A percentile compares a stretch with the other conserved stretches of the same genome.
Evolutionary conservation across 108 stramenopile genomes (phyloP).

Genomic region (Nitzschia sp.): DNA sequence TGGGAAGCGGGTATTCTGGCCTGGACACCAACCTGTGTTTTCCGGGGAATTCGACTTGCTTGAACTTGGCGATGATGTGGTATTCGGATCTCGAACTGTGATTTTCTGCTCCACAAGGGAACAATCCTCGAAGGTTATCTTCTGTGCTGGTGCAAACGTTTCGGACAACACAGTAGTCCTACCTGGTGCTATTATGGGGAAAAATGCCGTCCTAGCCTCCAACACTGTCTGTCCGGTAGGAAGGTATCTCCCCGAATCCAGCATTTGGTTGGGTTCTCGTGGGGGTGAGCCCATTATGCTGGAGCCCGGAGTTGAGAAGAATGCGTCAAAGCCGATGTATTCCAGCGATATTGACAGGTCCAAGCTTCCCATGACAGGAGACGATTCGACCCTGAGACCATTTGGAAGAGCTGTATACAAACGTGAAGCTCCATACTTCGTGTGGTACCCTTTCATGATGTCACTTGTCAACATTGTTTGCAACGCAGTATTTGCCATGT

Average conservation of each 20-base stretch:
- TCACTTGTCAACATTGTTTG: slow-evolving; percentile 25
- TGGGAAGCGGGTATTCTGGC: slow-evolving; percentile 68
- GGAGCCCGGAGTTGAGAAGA: slow-evolving; percentile 38
- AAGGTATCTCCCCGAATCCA: slow-evolving; percentile 49
- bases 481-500: slow-evolving; percentile 26
- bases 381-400: slow-evolving; percentile 56
- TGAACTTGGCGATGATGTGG: slow-evolving; percentile 68
- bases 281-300: slow-evolving; percentile 53
- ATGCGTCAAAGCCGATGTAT: slow-evolving; percentile 8
- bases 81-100: slow-evolving; percentile 60
- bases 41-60: slow-evolving; percentile 63
- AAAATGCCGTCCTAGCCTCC: slow-evolving; percentile 61
- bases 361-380: slow-evolving; percentile 39
- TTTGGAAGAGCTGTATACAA: slow-evolving; percentile 63
- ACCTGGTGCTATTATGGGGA: slow-evolving; percentile 54
- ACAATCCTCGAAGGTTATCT: slow-evolving; percentile 42
- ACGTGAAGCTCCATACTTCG: slow-evolving; percentile 53
- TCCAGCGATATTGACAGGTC: slow-evolving; percentile 20
- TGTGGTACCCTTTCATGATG: slow-evolving; percentile 43
- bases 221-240: slow-evolving; percentile 50
- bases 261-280: slow-evolving; percentile 49
- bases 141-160: slow-evolving; percentile 53
- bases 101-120: slow-evolving; percentile 40
- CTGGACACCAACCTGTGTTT: slow-evolving; percentile 49
- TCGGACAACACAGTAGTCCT: slow-evolving; percentile 57